Evolutionary conservation across 805 yeast genomes (phyloP), one percentile per base, ranked within the genome.

Genomic region (Lipomyces chichibuensis): DNA sequence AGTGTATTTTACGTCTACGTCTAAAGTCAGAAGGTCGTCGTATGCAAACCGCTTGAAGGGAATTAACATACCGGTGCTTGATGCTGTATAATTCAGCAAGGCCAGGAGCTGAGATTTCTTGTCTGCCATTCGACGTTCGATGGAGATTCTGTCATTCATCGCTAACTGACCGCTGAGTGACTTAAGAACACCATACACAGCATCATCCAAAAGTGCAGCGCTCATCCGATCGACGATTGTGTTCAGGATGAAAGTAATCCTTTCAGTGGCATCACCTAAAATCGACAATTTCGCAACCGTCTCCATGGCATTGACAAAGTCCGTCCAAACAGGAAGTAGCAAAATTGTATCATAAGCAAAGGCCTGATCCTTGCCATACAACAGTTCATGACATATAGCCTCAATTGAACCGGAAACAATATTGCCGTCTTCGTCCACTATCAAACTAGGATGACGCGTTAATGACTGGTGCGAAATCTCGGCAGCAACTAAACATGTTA

Each of bases 341-440:
- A 83, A 74, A 20, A 86, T 75, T n/a, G 84, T 76, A 63, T 83
- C 83, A 33, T 74, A 77, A 20, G 82, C 78, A 25, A 80, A 77
- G 56, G 78, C 78, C 32, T 78, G 79, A 65, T 78, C 80, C 3
- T 84, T 82, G 66, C 83, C 83, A 75, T 87, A 88, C 17, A 92
- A 75, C 32, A 91, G 80, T 2, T 90, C 84, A 77, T 93, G 98
- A 64, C 93, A 85, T 49, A 92, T 81, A 57, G 92, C 84, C 76
- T 92, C 97, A 11, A 85, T 74, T 0, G 91, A 75, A 23, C 91
- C 91, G 27, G 84, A 81, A 7, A 82, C 70, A 25, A 84, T 78
- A 23, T 84, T 83, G 25, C 84, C 82, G 3, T 79, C 75, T 20
- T 77, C 75, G 73, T 88, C 91, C 65, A 85, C 68, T 43, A 78